A percentile compares a stretch with the other conserved stretches of the same genome.
These are phyloP conservation scores for Saturnispora gosingensis DNA, from an alignment of 805 yeast species.

Conservation along the genomic window DNA sequence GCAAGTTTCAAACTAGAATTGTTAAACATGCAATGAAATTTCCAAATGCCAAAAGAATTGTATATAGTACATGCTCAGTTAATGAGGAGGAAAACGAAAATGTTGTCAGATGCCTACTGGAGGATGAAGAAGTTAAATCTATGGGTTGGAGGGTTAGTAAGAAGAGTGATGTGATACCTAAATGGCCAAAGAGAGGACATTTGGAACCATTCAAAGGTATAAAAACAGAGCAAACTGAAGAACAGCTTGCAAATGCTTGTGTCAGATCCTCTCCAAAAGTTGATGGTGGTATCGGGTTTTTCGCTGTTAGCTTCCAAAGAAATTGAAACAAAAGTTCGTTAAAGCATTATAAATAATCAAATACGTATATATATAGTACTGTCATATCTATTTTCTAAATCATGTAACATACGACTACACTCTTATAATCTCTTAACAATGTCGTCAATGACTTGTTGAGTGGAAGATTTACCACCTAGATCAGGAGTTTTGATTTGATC, in stretches of 20 bases:
- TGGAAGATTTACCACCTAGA: slow-evolving; percentile 82
- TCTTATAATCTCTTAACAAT: slow-evolving; percentile 46
- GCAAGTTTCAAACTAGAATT: slow-evolving; percentile 81
- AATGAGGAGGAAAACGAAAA: slow-evolving; percentile 92
- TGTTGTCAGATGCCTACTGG: slow-evolving; percentile 72
- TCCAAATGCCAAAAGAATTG: slow-evolving; percentile 68
- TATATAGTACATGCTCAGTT: slow-evolving; percentile 92
- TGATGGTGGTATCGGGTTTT: slow-evolving; percentile 99
- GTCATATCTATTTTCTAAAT: neutral
- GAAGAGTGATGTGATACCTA: slow-evolving; percentile 59
- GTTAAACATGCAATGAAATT: slow-evolving; percentile 82
- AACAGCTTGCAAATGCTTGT: slow-evolving; percentile 71
- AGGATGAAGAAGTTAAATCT: slow-evolving; percentile 51
- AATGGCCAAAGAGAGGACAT: slow-evolving; percentile 83
- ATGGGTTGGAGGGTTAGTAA: slow-evolving; percentile 69
- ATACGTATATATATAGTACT: neutral
- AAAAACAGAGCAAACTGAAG: slow-evolving; percentile 28
- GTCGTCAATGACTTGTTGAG: slow-evolving; percentile 82
- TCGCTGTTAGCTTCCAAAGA: slow-evolving; percentile 85
- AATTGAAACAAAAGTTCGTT: slow-evolving; percentile 1
- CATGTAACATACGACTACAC: neutral
- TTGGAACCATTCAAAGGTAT: slow-evolving; percentile 53
- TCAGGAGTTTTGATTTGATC: slow-evolving; percentile 83
- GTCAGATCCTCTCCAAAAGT: slow-evolving; percentile 74
- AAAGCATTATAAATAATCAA: slow-evolving; percentile 19